Percentiles rank a stretch among this genome's conserved stretches.
These are phyloP conservation scores for Wickerhamomyces bovis DNA, from an alignment of 805 yeast genomes.

Conservation along the genomic window DNA sequence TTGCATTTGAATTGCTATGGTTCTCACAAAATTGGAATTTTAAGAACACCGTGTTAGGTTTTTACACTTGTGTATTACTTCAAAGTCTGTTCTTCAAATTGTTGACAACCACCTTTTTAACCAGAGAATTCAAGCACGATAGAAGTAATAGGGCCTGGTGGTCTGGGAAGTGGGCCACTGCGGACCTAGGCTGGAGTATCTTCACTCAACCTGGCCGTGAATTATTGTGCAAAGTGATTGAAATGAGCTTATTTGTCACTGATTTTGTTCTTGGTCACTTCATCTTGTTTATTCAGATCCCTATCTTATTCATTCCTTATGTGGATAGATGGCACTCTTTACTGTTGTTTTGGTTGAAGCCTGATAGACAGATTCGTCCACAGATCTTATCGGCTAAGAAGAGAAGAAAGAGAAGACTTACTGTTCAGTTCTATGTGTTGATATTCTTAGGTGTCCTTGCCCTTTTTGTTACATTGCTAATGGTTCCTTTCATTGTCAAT, in stretches of 20 bases:
- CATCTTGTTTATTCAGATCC: conserved; percentile 45
- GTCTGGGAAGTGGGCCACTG: conserved; percentile 60
- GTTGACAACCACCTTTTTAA: conserved; percentile 38
- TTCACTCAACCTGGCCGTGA: conserved; percentile 55
- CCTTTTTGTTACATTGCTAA: conserved; percentile 28
- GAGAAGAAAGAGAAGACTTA: conserved; percentile 32
- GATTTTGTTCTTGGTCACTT: conserved; percentile 51
- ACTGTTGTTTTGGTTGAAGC: conserved; percentile 55
- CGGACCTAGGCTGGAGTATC: conserved; percentile 49
- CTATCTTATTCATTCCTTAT: conserved; percentile 49
- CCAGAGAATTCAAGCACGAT: conserved; percentile 51
- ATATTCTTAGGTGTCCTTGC: conserved; percentile 30
- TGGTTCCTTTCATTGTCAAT: conserved; percentile 34
- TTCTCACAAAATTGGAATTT: conserved; percentile 52
- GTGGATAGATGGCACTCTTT: conserved; percentile 53
- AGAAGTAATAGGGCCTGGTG: conserved; percentile 60
- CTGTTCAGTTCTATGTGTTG: conserved; percentile 29
- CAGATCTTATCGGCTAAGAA: conserved; percentile 39
- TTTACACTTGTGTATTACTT: conserved; percentile 37
- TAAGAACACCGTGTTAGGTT: conserved; percentile 48
- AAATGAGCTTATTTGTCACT: conserved; percentile 48
- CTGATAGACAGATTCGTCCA: conserved; percentile 42
- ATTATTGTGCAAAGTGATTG: conserved; percentile 48
- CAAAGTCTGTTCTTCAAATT: conserved; percentile 48
- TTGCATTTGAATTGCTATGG: conserved; percentile 49